Base-by-base conservation (phyloP, 176 grass and related monocot species). In the Calamus simplicifolius region DNA sequence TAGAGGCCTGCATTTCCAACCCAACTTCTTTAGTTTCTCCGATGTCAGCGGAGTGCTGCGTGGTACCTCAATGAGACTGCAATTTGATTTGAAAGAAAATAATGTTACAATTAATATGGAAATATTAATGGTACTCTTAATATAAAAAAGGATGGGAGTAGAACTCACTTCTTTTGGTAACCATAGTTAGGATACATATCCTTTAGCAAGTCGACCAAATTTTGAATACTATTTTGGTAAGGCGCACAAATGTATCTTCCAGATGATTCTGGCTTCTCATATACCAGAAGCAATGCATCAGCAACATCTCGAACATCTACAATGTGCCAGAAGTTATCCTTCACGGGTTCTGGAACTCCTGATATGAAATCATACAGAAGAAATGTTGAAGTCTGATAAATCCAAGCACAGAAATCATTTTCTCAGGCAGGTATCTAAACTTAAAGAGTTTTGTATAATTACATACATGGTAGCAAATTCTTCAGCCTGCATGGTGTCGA, bases 1-100 rank as follows among this genome's bases (percentile, higher is more conserved):
- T 3, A 81, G 62, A 18, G 69, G 61, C 62, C 73, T 80, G 4
- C 66, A 68, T 10, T 64, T 64, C 86, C 81, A 89, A 1, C 86
- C 81, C 28, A 81, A 63, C 7, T 49, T 75, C 62, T 49, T 71
- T 50, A 81, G 58, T 31, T 85, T 85, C 0, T n/a, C 74, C 0
- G 86, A 72, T 2, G 57, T 58, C 1, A 70, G 25, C 5, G 1
- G 2, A 25, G 51, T 59, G 0, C 13, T 10, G 19, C 67, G 70
- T n/a, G 27, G 30, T 15, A 71, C 74, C 16, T 54, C 29, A 5
- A 76, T 60, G 28, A 77, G 65, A 52, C 64, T 78, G 15, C 48
- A 27, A 66, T 19, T 61, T n/a, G n/a, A n/a, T n/a, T n/a, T 5
- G 3, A 18, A 56, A 1, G 10, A 38, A 28, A 65, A 23, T 50